These are phyloP conservation scores for Podila minutissima DNA, from an alignment of 192 early-diverging fungal genomes.

Conservation along the genomic window DNA sequence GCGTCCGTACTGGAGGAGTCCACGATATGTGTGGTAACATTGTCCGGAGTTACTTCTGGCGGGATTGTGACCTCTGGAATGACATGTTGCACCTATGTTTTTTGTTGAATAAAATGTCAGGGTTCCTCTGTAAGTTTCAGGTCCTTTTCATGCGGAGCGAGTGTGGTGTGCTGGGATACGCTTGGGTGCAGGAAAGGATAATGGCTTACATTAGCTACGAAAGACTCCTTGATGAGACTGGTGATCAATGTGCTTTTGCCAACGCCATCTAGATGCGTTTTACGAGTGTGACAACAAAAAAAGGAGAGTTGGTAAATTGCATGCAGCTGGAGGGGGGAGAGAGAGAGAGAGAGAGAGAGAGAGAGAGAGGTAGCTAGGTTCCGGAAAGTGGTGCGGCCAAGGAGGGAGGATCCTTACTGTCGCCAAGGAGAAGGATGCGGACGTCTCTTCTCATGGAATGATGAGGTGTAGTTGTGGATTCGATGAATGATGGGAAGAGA, in stretches of 20 bases:
- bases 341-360: no score
- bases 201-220: conserved; percentile 85
- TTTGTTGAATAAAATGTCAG: background rate
- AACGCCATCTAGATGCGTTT: conserved; percentile 74
- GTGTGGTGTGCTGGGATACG: background rate
- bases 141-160: background rate
- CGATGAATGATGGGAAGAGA: background rate
- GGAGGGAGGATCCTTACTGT: conserved; percentile 65
- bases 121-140: no score
- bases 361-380: background rate
- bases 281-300: background rate
- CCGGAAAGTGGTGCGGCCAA: background rate
- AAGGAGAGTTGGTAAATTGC: background rate
- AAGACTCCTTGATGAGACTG: conserved; percentile 96
- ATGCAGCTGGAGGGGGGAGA: no score
- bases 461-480: no score
- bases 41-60: conserved; percentile 96
- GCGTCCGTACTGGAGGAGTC: conserved; percentile 86
- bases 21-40: conserved; percentile 96
- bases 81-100: conserved; percentile 89
- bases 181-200: background rate
- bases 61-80: conserved; percentile 99
- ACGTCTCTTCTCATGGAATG: conserved; percentile 83
- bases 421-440: conserved; percentile 93
- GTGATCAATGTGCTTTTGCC: conserved; percentile 98